phyloP scores from a whole-genome alignment of 768 basidiomycete genomes.

The Termitomyces bulborhizus region DNA sequence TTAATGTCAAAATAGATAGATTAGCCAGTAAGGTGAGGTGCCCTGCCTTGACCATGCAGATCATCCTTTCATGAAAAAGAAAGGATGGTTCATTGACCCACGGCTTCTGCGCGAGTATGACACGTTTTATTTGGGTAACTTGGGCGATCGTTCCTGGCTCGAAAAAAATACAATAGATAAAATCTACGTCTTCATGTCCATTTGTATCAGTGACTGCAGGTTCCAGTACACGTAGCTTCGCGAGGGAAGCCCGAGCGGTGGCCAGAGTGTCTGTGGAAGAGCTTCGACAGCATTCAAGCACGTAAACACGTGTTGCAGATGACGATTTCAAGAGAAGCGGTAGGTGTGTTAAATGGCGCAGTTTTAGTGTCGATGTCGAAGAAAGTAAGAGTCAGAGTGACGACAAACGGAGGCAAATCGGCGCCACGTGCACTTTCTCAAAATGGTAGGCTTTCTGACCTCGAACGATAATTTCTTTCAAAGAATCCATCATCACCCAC shows the following conservation, averaged over 20 bases:
- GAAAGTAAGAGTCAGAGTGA: no score
- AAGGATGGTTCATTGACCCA: not conserved
- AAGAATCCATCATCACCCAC: constrained; percentile 3
- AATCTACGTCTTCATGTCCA: not conserved
- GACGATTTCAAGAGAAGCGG: not conserved
- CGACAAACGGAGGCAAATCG: constrained; percentile 23
- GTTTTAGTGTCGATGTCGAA: not conserved
- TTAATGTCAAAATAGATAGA: not conserved
- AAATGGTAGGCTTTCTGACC: constrained; percentile 11
- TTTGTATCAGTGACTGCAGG: not conserved
- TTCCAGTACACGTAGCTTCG: not conserved
- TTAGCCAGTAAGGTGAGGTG: not conserved
- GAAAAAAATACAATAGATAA: not conserved
- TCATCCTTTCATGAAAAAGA: not conserved
- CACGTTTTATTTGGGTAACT: not conserved
- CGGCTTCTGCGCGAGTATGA: not conserved
- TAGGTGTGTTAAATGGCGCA: not conserved
- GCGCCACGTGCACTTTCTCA: constrained; percentile 23
- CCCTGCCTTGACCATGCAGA: not conserved
- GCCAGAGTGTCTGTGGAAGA: not conserved
- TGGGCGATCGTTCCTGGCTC: not conserved
- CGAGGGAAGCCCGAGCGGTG: not conserved
- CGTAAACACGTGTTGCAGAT: not conserved
- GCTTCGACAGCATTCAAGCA: not conserved
- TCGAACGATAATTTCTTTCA: constrained; percentile 8